phyloP scores from a whole-genome alignment of 2,329 filamentous ascomycete species.

The Beauveria pseudobassiana region DNA sequence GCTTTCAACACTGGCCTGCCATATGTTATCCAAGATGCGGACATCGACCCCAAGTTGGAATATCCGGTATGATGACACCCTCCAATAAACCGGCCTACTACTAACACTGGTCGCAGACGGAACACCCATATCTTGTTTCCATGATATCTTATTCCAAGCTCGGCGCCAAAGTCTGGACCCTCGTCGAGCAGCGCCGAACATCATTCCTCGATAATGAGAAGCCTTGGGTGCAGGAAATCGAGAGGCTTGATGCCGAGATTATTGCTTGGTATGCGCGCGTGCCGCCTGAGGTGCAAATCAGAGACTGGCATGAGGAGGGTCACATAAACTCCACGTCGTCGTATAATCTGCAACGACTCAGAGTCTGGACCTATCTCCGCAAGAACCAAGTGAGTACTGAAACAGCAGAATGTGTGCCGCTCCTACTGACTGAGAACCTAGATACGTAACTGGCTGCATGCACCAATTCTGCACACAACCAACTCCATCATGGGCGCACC shows the following conservation, averaged over 20 bases:
- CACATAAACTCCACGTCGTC: slow-evolving; percentile 47
- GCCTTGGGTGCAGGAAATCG: slow-evolving; percentile 51
- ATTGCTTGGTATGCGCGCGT: slow-evolving; percentile 79
- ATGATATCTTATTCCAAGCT: slow-evolving; percentile 83
- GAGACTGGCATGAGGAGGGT: slow-evolving; percentile 48
- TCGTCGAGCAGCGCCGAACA: slow-evolving; percentile 50
- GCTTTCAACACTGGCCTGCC: slow-evolving; percentile 85
- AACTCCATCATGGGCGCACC: slow-evolving; percentile 74
- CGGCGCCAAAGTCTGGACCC: slow-evolving; percentile 78
- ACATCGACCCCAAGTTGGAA: slow-evolving; percentile 73
- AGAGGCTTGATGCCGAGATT: slow-evolving; percentile 74
- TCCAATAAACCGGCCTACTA: neutral
- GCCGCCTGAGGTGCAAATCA: slow-evolving; percentile 52
- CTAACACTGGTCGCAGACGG: slow-evolving; percentile 31
- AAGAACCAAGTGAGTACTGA: slow-evolving; percentile 60
- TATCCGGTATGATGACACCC: slow-evolving; percentile 52
- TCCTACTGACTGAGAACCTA: slow-evolving; percentile 15
- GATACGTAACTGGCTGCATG: slow-evolving; percentile 82
- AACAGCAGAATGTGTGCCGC: neutral
- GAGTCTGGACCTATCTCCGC: slow-evolving; percentile 77
- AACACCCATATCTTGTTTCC: slow-evolving; percentile 64
- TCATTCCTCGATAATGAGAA: slow-evolving; percentile 1
- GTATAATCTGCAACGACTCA: slow-evolving; percentile 64
- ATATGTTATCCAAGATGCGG: slow-evolving; percentile 75
- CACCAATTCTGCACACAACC: slow-evolving; percentile 77